Conservation (phyloP, 2,329 filamentous ascomycete species). For the Botrytis deweyae region DNA sequence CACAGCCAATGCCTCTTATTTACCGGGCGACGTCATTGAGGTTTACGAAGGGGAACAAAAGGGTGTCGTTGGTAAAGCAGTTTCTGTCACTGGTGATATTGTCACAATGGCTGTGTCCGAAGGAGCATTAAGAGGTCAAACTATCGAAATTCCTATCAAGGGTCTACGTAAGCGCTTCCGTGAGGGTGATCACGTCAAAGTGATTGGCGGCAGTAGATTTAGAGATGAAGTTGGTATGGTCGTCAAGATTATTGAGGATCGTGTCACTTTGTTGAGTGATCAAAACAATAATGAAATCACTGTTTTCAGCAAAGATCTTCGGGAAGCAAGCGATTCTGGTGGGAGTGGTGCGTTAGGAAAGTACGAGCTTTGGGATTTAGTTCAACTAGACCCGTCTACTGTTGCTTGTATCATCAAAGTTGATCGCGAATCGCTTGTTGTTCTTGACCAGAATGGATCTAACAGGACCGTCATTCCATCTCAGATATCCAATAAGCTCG, state of each 20-base stretch:
- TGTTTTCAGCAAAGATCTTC: slow-evolving; percentile 94
- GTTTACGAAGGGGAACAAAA: slow-evolving; percentile 95
- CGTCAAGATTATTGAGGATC: slow-evolving; percentile 87
- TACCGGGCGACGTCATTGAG: slow-evolving; percentile 93
- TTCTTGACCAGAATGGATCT: slow-evolving; percentile 87
- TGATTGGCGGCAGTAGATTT: slow-evolving; percentile 92
- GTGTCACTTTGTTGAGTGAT: slow-evolving; percentile 89
- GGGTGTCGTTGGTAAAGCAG: slow-evolving; percentile 81
- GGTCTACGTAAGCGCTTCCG: slow-evolving; percentile 90
- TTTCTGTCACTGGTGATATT: slow-evolving; percentile 86
- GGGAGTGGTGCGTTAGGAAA: slow-evolving; percentile 82
- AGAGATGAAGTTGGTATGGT: slow-evolving; percentile 97
- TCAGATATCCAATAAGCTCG: slow-evolving; percentile 86
- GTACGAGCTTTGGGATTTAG: slow-evolving; percentile 88
- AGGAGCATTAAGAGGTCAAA: slow-evolving; percentile 77
- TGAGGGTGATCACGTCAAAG: slow-evolving; percentile 96
- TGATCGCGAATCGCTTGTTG: slow-evolving; percentile 85
- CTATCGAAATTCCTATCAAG: slow-evolving; percentile 89
- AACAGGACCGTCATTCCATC: slow-evolving; percentile 81
- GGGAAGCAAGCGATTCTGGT: slow-evolving; percentile 89
- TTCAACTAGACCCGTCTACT: slow-evolving; percentile 89
- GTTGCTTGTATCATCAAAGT: slow-evolving; percentile 94
- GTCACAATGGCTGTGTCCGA: slow-evolving; percentile 84
- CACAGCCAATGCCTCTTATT: slow-evolving; percentile 77
- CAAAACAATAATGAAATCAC: slow-evolving; percentile 92